These are phyloP conservation scores for Grosmannia serpens DNA, from an alignment of 2,329 filamentous ascomycete genomes.

Conservation along the genomic window DNA sequence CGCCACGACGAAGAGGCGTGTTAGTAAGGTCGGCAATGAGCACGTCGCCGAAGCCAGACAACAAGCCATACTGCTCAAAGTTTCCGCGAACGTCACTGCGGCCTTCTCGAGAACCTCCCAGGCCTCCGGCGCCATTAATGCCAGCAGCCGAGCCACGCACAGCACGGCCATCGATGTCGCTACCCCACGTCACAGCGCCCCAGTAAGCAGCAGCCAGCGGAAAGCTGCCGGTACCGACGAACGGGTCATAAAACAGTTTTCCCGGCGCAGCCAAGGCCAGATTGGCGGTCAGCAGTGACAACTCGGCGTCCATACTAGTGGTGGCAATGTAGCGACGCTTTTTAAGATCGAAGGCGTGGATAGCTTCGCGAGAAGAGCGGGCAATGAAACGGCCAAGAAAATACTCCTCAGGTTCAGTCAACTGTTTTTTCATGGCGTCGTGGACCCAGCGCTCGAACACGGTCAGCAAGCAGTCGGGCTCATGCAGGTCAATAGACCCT, in stretches of 20 bases:
- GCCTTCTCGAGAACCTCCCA: conserved; percentile 10
- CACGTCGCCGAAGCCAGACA: conserved; percentile 56
- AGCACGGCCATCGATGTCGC: conserved; percentile 85
- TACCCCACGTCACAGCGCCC: conserved; percentile 71
- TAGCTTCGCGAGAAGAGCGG: conserved; percentile 52
- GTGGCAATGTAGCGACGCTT: conserved; percentile 89
- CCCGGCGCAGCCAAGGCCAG: conserved; percentile 72
- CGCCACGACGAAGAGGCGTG: conserved; percentile 50
- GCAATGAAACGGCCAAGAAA: conserved; percentile 65
- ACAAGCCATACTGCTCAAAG: conserved; percentile 71
- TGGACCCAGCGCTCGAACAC: conserved; percentile 73
- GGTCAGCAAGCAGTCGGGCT: conserved; percentile 62
- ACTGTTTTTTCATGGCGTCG: conserved; percentile 33
- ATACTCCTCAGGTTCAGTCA: conserved; percentile 45
- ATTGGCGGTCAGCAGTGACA: conserved; percentile 85
- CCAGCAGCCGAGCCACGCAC: conserved; percentile 59
- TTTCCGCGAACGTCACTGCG: conserved; percentile 49
- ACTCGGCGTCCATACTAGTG: conserved; percentile 93
- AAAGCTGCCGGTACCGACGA: conserved; percentile 91
- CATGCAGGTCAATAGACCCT: conserved; percentile 66
- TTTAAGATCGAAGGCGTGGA: conserved; percentile 76
- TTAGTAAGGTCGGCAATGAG: conserved; percentile 86
- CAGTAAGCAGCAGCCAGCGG: conserved; percentile 84
- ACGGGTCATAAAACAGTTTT: conserved; percentile 86
- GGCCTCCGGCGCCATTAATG: conserved; percentile 19